Conservation (phyloP, 148 eudicot genomes). For the Pouteria glomerata region DNA sequence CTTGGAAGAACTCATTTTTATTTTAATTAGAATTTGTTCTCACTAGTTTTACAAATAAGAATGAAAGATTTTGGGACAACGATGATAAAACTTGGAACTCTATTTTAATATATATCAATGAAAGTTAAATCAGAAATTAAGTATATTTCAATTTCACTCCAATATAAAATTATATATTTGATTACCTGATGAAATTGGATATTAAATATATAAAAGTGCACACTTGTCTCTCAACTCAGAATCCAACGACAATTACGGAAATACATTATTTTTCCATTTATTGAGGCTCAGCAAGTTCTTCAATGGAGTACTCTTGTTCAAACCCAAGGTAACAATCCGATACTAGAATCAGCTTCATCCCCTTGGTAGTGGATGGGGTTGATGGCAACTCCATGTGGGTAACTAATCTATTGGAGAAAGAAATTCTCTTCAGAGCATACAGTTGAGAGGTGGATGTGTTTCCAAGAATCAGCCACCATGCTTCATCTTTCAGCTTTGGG, state of each 20-base stretch:
- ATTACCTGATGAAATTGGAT: no score
- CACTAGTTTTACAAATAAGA: no score
- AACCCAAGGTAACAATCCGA: constrained; percentile 92
- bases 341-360: constrained; percentile 72
- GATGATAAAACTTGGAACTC: no score
- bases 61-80: no score
- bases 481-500: constrained; percentile 97
- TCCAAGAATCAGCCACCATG: constrained; percentile 93
- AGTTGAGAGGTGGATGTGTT: constrained; percentile 68
- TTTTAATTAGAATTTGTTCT: no score
- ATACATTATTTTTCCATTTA: not conserved
- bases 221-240: no score
- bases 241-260: not conserved
- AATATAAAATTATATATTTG: no score
- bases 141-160: no score
- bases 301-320: constrained; percentile 66
- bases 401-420: constrained; percentile 53
- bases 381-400: constrained; percentile 76
- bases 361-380: constrained; percentile 48
- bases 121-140: no score
- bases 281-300: constrained; percentile 31
- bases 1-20: no score
- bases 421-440: constrained; percentile 71
- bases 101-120: no score
- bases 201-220: no score